phyloP scores from a whole-genome alignment of 192 early-diverging fungal genomes.

The Linnemannia elongata region DNA sequence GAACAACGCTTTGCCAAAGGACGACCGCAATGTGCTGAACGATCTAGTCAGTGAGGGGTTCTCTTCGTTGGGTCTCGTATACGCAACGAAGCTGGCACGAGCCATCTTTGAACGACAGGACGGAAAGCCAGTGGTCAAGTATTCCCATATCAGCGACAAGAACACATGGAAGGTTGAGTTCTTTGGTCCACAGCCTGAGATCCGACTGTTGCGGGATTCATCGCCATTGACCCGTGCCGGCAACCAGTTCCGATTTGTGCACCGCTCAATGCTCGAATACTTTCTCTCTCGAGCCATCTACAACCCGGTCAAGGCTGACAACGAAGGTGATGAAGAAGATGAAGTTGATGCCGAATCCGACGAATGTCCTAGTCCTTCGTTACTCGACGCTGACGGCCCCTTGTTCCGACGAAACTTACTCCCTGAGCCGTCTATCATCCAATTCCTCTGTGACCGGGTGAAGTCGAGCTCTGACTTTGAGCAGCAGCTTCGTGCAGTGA shows the following conservation, averaged over 20 bases:
- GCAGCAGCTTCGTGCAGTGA: not conserved
- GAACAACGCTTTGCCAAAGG: not conserved
- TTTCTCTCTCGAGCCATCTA: constrained; percentile 1
- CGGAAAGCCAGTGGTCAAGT: constrained; percentile 12
- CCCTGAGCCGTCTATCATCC: not conserved
- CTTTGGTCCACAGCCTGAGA: not conserved
- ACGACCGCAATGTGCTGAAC: not conserved
- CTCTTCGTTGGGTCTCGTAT: not conserved
- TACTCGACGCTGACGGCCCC: not conserved
- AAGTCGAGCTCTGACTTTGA: not conserved
- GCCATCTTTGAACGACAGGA: not conserved
- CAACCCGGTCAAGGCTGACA: not conserved
- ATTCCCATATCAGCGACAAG: not conserved
- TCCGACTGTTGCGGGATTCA: constrained; percentile 6
- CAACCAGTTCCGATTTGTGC: constrained; percentile 9
- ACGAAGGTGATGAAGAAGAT: not conserved
- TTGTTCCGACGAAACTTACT: not conserved
- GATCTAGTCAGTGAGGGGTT: not conserved
- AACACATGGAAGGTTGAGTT: not conserved
- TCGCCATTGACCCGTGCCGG: not conserved
- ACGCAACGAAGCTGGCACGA: not conserved
- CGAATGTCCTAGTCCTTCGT: not conserved
- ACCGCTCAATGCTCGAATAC: constrained; percentile 13
- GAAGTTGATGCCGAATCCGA: not conserved
- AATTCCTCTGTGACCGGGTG: not conserved